A percentile compares a stretch with the other conserved stretches of the same genome.
Conservation (phyloP, 352 stramenopile genomes). For the Pythium rishiriense region DNA sequence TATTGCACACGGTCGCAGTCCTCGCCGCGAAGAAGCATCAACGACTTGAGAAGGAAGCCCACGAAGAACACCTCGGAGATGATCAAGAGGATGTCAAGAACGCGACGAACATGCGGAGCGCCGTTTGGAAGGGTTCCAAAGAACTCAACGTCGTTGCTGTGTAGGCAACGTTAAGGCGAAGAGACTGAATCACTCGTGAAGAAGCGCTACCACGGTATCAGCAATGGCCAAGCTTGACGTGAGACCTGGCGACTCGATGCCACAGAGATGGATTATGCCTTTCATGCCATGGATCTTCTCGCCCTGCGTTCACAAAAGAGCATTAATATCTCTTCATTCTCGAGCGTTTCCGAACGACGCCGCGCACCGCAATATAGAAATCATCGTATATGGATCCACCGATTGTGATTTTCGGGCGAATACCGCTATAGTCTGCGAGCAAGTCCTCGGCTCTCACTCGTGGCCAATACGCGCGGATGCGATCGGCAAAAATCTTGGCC, state of each 20-base stretch:
- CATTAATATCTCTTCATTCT: not conserved
- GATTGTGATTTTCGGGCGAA: slow-evolving; percentile 93
- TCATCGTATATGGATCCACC: slow-evolving; percentile 66
- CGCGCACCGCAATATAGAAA: slow-evolving; percentile 88
- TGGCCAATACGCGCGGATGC: slow-evolving; percentile 94
- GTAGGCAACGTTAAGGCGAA: not conserved
- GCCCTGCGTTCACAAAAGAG: slow-evolving; percentile 33
- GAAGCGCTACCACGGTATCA: slow-evolving; percentile 62
- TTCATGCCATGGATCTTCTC: slow-evolving; percentile 68
- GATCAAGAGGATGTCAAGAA: slow-evolving; percentile 36
- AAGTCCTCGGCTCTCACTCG: slow-evolving; percentile 74
- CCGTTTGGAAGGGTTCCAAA: not conserved
- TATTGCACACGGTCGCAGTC: slow-evolving; percentile 32
- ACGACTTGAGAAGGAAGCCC: slow-evolving; percentile 39
- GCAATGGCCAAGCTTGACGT: slow-evolving; percentile 87
- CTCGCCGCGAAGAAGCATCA: slow-evolving; percentile 39
- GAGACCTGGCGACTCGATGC: slow-evolving; percentile 97
- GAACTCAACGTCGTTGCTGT: slow-evolving; percentile 2
- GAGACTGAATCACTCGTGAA: slow-evolving; percentile 26
- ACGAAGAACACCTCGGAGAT: slow-evolving; percentile 26
- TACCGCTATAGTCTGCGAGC: slow-evolving; percentile 93
- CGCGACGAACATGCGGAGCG: not conserved
- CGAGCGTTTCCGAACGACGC: no score
- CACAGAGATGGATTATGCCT: slow-evolving; percentile 91
- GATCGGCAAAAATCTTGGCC: slow-evolving; percentile 53